Conservation (phyloP, 1,284 basidiomycete species). For the Chiua sp. region DNA sequence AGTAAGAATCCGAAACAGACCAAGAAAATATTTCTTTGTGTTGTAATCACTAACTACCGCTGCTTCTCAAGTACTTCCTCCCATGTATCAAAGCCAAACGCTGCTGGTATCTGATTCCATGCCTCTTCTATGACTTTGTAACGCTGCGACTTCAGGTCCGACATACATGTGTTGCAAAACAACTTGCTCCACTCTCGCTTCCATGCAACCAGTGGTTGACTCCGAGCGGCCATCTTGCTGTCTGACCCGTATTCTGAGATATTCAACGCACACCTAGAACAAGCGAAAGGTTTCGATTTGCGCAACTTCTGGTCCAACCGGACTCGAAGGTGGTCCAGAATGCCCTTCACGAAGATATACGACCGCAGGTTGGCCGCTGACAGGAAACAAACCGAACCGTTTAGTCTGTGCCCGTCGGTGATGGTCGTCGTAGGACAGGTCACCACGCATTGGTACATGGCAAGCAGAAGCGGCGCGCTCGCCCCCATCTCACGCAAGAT, state of each 20-base stretch:
- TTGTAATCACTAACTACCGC: too few species aligned
- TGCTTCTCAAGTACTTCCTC: background rate
- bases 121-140: background rate
- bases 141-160: too few species aligned
- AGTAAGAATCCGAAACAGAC: too few species aligned
- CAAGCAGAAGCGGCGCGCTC: conserved; percentile 1
- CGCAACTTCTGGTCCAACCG: background rate
- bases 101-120: conserved; percentile 1
- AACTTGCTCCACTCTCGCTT: background rate
- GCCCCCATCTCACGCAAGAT: conserved; percentile 20
- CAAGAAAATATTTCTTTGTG: too few species aligned
- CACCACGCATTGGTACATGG: conserved; percentile 1
- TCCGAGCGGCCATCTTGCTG: background rate
- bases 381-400: background rate
- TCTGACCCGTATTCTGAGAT: background rate
- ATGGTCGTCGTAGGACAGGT: conserved; percentile 1
- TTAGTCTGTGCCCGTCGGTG: conserved; percentile 11
- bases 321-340: conserved; percentile 3
- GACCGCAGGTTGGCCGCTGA: conserved; percentile 10
- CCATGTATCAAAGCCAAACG: conserved; percentile 14
- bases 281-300: background rate
- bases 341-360: conserved; percentile 12
- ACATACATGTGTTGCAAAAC: conserved; percentile 6
- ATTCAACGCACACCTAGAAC: background rate
- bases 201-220: background rate